A percentile compares a stretch with the other conserved stretches of the same genome.
phyloP scores from a whole-genome alignment of 495 filamentous ascomycete species.

The Terfezia boudieri region DNA sequence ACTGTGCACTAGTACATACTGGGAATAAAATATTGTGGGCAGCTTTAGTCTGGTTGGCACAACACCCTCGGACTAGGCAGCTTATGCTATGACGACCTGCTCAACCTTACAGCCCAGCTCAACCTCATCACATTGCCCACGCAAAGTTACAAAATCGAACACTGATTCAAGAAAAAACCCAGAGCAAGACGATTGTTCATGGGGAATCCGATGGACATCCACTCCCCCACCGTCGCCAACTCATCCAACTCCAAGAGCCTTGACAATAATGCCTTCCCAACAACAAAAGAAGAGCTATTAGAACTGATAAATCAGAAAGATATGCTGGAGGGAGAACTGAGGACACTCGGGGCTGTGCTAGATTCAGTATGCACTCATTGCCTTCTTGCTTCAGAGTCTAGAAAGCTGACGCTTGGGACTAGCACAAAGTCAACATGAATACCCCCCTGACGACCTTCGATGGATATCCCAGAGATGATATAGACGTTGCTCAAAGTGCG shows the following conservation, averaged over 20 bases:
- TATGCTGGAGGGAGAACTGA: conserved; percentile 60
- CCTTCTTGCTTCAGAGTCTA: neutral
- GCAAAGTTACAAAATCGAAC: no score
- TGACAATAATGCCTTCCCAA: neutral
- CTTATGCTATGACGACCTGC: no score
- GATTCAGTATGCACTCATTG: conserved; percentile 42
- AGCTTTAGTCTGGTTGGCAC: no score
- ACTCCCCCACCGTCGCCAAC: conserved; percentile 9
- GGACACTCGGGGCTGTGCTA: conserved; percentile 61
- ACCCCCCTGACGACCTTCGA: conserved; percentile 73
- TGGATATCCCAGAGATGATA: conserved; percentile 78
- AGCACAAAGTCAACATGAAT: conserved; percentile 90
- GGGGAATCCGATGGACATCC: conserved; percentile 11
- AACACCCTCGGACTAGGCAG: no score
- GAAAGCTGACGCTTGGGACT: neutral
- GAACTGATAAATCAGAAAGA: conserved; percentile 55
- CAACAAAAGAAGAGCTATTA: conserved; percentile 17
- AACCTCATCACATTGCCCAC: neutral
- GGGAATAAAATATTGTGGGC: no score
- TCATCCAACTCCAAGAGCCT: neutral
- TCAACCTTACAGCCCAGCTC: neutral
- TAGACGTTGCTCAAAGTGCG: conserved; percentile 88
- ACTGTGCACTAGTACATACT: no score
- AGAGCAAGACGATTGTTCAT: no score
- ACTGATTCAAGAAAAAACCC: no score